phyloP scores from a whole-genome alignment of 371 early-diverging fungal species.

The Saksenaea oblongispora region DNA sequence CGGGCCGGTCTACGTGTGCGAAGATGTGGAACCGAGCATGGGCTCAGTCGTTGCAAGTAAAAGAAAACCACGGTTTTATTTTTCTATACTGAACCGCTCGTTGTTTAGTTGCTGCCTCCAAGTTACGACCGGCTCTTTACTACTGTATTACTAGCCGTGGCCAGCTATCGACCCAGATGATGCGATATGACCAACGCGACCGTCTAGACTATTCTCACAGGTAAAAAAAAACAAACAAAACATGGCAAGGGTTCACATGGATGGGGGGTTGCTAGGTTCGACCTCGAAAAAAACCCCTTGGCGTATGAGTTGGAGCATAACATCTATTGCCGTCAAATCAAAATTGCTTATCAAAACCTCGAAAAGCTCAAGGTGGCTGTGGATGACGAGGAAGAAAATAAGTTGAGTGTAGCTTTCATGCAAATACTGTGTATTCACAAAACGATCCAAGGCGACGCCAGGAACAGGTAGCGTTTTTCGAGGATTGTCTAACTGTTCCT shows the following conservation, averaged over 20 bases:
- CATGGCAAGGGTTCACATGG: neutral
- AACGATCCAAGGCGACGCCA: constrained; percentile 10
- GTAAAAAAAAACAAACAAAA: constrained; percentile 8
- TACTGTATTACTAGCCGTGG: constrained; percentile 35
- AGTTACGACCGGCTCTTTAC: constrained; percentile 21
- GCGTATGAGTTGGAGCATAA: constrained; percentile 32
- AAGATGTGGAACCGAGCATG: constrained; percentile 20
- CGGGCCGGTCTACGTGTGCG: constrained; percentile 27
- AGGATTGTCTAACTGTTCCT: constrained; percentile 14
- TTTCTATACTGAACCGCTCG: no score
- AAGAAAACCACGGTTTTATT: no score
- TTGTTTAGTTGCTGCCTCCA: constrained; percentile 16
- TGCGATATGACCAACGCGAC: constrained; percentile 24
- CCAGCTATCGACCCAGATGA: constrained; percentile 29
- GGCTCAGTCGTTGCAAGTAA: constrained; percentile 31
- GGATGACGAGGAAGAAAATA: constrained; percentile 8
- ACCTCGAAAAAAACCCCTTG: constrained; percentile 17
- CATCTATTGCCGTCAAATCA: constrained; percentile 25
- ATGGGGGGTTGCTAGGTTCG: constrained; percentile 10
- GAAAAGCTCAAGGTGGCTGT: constrained; percentile 10
- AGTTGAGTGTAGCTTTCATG: neutral
- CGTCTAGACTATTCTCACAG: constrained; percentile 14
- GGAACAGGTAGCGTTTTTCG: constrained; percentile 18
- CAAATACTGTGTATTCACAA: neutral
- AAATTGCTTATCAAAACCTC: constrained; percentile 21